Percentiles rank a stretch among this genome's conserved stretches.
Evolutionary conservation across 805 yeast genomes (phyloP).

Genomic region (Starmerella vaccinii): DNA sequence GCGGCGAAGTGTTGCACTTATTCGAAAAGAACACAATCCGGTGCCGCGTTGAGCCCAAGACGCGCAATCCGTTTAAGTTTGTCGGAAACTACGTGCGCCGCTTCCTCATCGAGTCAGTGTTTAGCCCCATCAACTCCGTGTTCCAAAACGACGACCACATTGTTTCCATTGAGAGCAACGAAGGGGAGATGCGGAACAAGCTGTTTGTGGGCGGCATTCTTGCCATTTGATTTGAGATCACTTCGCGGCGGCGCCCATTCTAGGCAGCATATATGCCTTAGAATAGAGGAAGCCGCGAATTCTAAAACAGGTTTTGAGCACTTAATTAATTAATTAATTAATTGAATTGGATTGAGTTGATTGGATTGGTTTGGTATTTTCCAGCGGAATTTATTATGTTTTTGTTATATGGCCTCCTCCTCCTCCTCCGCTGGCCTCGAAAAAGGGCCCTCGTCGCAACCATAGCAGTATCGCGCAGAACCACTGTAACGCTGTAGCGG

Average conservation of each 20-base stretch:
- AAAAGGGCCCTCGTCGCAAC: no score
- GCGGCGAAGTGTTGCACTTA: slow-evolving; percentile 7
- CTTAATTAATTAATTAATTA: no score
- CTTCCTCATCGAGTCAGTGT: slow-evolving; percentile 10
- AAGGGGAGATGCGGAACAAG: slow-evolving; percentile 4
- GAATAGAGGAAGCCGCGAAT: no score
- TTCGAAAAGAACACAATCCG: slow-evolving; percentile 14
- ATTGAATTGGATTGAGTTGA: no score
- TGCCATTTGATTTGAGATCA: neutral
- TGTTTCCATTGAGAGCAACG: neutral
- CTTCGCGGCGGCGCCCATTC: no score
- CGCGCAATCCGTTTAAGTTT: slow-evolving; percentile 4
- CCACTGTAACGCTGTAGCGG: neutral
- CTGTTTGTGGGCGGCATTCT: slow-evolving; percentile 12
- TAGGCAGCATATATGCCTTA: no score
- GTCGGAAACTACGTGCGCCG: neutral
- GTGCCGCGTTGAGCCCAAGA: neutral
- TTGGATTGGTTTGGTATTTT: no score
- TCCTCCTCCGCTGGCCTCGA: no score
- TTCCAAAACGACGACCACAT: slow-evolving; percentile 15
- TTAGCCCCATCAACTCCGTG: slow-evolving; percentile 14
- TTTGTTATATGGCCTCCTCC: no score
- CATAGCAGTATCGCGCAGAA: neutral
- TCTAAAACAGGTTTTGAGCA: no score
- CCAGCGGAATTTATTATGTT: no score